phyloP scores from a whole-genome alignment of 352 stramenopile genomes.

The Thalassiosira hispida region DNA sequence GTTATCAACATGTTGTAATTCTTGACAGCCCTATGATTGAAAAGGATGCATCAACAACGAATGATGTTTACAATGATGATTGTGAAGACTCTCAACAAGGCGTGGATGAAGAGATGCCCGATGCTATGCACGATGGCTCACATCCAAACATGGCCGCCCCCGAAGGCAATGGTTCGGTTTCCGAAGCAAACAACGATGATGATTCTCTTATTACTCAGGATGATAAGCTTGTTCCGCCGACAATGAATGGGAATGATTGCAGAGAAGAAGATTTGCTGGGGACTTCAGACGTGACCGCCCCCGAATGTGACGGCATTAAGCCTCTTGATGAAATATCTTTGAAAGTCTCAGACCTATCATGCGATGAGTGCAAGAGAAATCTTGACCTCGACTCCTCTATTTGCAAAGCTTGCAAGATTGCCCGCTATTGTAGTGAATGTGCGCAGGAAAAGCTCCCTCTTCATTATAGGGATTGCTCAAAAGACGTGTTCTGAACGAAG shows the following conservation, averaged over 20 bases:
- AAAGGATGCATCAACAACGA: no score
- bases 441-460: neutral
- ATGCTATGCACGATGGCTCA: neutral
- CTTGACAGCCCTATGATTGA: neutral
- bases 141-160: neutral
- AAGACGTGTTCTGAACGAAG: neutral
- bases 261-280: no score
- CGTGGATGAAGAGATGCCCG: neutral
- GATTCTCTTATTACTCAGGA: neutral
- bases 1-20: no score
- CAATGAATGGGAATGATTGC: no score
- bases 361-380: neutral
- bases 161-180: no score
- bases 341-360: neutral
- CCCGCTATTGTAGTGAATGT: neutral
- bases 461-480: neutral
- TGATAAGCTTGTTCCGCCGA: no score
- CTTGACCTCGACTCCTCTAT: neutral
- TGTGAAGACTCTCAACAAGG: neutral
- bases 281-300: no score
- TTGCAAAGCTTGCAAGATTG: neutral
- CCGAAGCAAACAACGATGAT: no score
- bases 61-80: neutral
- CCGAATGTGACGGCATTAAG: no score
- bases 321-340: neutral